Percentiles rank a stretch among this genome's conserved stretches.
Evolutionary conservation across 2,329 filamentous ascomycete genomes (phyloP).

Genomic region (Septoria petroselini): DNA sequence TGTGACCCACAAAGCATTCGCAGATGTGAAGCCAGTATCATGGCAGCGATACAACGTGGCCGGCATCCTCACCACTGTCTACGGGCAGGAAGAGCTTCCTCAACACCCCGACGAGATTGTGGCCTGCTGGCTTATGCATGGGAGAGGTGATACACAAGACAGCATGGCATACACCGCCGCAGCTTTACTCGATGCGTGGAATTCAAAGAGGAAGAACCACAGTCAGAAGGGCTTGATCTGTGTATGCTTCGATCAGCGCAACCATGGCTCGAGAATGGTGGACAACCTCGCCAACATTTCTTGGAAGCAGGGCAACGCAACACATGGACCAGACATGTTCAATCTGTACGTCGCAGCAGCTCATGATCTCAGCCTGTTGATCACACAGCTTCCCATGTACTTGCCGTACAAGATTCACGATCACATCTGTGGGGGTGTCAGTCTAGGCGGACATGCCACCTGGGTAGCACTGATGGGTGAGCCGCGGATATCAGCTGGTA

Average conservation of each 20-base stretch:
- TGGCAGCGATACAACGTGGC: slow-evolving; percentile 66
- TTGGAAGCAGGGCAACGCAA: slow-evolving; percentile 74
- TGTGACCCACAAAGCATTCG: slow-evolving; percentile 34
- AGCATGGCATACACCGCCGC: slow-evolving; percentile 73
- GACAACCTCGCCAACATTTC: slow-evolving; percentile 67
- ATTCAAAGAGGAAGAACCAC: slow-evolving; percentile 42
- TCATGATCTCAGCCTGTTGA: slow-evolving; percentile 68
- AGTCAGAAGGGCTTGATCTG: slow-evolving; percentile 65
- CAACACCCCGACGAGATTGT: slow-evolving; percentile 55
- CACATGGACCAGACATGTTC: slow-evolving; percentile 92
- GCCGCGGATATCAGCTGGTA: slow-evolving; percentile 70
- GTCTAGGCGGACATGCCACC: slow-evolving; percentile 79
- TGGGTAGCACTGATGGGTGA: slow-evolving; percentile 83
- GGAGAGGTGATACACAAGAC: slow-evolving; percentile 65
- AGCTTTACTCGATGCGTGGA: slow-evolving; percentile 67
- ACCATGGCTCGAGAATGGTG: slow-evolving; percentile 75
- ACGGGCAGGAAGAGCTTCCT: slow-evolving; percentile 73
- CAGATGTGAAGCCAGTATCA: slow-evolving; percentile 52
- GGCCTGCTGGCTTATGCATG: slow-evolving; percentile 89
- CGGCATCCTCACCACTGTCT: slow-evolving; percentile 74
- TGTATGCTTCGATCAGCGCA: slow-evolving; percentile 85
- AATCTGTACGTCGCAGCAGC: slow-evolving; percentile 70
- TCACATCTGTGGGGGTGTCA: slow-evolving; percentile 77
- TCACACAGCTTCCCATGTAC: slow-evolving; percentile 75
- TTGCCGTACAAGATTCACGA: slow-evolving; percentile 53